Percentiles rank a stretch among this genome's conserved stretches.
Evolutionary conservation across 192 early-diverging fungal genomes (phyloP).

Genomic region (Globomyces pollinis-pini): DNA sequence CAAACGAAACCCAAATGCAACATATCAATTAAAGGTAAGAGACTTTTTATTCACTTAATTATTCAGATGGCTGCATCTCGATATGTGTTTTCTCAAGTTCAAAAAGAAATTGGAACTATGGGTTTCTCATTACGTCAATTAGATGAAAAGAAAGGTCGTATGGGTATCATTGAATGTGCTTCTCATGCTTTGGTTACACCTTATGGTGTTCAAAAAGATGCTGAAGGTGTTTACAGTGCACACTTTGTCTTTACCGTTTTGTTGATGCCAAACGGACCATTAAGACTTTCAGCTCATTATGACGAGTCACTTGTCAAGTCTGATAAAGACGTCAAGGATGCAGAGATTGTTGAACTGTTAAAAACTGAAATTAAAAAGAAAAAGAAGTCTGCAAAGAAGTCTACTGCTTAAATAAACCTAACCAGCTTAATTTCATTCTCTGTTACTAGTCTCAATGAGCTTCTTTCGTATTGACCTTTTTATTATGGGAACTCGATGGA

Average conservation of each 20-base stretch:
- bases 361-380: constrained; percentile 28
- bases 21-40: constrained; percentile 83
- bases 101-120: constrained; percentile 72
- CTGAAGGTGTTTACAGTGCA: constrained; percentile 69
- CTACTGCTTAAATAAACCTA: too few species aligned
- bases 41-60: too few species aligned
- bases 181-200: constrained; percentile 74
- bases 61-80: constrained; percentile 80
- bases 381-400: too few species aligned
- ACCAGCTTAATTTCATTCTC: too few species aligned
- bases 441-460: too few species aligned
- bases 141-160: constrained; percentile 86
- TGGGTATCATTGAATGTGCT: constrained; percentile 86
- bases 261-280: constrained; percentile 77
- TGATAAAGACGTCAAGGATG: constrained; percentile 79
- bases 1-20: constrained; percentile 72
- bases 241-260: constrained; percentile 91
- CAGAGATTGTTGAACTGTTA: constrained; percentile 69
- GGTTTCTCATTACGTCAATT: constrained; percentile 80
- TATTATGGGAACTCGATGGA: too few species aligned
- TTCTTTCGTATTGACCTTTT: too few species aligned
- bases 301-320: constrained; percentile 70
- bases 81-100: constrained; percentile 63
- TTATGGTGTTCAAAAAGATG: constrained; percentile 79
- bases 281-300: constrained; percentile 34